A percentile compares a stretch with the other conserved stretches of the same genome.
Conservation (phyloP, 1,139 yeast species). For the Eremothecium cymbalariae region DNA sequence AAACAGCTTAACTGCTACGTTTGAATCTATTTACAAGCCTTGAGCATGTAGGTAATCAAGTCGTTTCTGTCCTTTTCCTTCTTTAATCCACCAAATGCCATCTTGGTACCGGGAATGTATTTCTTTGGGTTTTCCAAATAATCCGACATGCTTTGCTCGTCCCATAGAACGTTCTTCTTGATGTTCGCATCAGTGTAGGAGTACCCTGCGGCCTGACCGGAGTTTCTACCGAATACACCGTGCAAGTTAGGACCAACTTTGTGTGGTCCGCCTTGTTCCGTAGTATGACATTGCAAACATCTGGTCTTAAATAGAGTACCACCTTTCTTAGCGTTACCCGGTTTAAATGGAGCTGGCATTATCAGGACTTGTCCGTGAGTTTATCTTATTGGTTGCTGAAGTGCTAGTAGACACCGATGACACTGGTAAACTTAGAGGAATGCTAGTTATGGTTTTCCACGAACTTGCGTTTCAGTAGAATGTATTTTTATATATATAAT, state of each 20-base stretch:
- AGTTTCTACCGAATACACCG: conserved; percentile 86
- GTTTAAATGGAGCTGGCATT: conserved; percentile 25
- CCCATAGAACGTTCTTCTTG: conserved; percentile 88
- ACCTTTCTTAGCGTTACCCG: conserved; percentile 92
- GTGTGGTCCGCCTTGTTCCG: conserved; percentile 92
- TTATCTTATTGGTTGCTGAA: too few relatives aligned
- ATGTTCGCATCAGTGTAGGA: conserved; percentile 98
- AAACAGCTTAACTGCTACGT: too few relatives aligned
- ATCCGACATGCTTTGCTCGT: conserved; percentile 80
- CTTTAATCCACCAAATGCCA: conserved; percentile 99
- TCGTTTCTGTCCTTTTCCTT: conserved; percentile 98
- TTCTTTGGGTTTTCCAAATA: conserved; percentile 99
- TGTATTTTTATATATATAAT: too few relatives aligned
- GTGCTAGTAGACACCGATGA: too few relatives aligned
- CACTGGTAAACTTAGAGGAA: too few relatives aligned
- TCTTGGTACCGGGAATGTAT: conserved; percentile 99
- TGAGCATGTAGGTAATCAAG: conserved; percentile 78
- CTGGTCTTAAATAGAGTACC: conserved; percentile 97
- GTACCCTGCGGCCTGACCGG: conserved; percentile 90
- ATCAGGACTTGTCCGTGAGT: not conserved
- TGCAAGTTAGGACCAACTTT: conserved; percentile 98
- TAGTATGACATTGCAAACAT: conserved; percentile 98
- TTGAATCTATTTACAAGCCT: conserved; percentile 72
- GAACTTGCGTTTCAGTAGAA: too few relatives aligned
- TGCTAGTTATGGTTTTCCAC: too few relatives aligned